Percentiles rank a stretch among this genome's conserved stretches.
phyloP scores from a whole-genome alignment of 1,139 yeast genomes.

The Casaregolazyma lundiana region DNA sequence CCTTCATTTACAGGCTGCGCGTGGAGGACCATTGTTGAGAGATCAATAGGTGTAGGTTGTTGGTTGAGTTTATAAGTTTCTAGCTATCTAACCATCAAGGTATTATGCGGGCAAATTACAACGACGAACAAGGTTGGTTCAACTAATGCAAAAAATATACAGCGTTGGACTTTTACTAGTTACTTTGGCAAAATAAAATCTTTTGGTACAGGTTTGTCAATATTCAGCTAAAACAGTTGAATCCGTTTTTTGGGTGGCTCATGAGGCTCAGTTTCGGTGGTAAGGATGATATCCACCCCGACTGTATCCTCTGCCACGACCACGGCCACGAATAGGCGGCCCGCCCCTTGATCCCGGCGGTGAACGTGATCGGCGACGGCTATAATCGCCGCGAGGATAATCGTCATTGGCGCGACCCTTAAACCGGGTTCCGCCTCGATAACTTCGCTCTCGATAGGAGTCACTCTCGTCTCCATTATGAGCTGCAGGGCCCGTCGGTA shows the following conservation, averaged over 20 bases:
- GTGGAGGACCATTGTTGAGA: background rate
- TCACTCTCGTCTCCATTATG: conserved; percentile 12
- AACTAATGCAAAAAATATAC: too few species aligned
- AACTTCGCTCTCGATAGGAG: conserved; percentile 17
- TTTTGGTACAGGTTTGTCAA: too few species aligned
- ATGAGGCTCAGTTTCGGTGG: conserved; percentile 15
- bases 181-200: too few species aligned
- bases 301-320: conserved; percentile 22
- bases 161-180: too few species aligned
- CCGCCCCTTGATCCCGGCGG: conserved; percentile 30
- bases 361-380: conserved; percentile 28
- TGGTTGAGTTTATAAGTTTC: background rate
- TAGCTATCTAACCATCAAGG: background rate
- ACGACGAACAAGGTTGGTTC: too few species aligned
- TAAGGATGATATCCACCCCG: conserved; percentile 24
- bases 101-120: too few species aligned
- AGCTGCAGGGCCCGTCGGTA: conserved; percentile 10
- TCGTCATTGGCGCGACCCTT: conserved; percentile 20
- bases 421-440: conserved; percentile 8
- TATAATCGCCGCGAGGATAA: conserved; percentile 20
- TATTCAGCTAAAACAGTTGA: too few species aligned
- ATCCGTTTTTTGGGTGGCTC: too few species aligned
- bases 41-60: background rate
- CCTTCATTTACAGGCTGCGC: background rate
- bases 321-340: conserved; percentile 29